Conservation (phyloP, 257 asterid species). For the Penstemon davidsonii region DNA sequence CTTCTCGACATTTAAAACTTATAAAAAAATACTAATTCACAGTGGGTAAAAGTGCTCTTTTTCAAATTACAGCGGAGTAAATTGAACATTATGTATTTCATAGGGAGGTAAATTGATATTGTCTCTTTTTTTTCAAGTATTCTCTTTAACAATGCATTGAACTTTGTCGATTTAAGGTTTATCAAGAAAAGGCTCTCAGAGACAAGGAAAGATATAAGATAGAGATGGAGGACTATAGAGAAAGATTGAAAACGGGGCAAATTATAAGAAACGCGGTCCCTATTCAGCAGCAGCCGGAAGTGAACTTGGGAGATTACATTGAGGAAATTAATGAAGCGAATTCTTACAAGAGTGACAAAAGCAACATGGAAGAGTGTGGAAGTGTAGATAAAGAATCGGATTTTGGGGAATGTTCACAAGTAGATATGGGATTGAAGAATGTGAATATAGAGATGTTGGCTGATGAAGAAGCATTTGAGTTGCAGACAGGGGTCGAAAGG, state of each 20-base stretch:
- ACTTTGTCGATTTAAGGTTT: constrained; percentile 44
- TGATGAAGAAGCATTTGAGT: constrained; percentile 34
- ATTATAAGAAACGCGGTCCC: constrained; percentile 19
- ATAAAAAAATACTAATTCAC: no score
- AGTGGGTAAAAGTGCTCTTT: no score
- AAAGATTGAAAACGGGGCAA: constrained; percentile 48
- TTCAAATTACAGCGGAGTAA: no score
- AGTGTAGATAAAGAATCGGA: constrained; percentile 27
- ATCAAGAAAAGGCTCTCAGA: constrained; percentile 67
- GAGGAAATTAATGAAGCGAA: constrained; percentile 29
- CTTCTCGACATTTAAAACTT: no score
- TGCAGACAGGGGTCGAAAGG: constrained; percentile 28
- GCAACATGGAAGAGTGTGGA: constrained; percentile 37
- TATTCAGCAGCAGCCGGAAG: constrained; percentile 22
- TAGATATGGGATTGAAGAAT: constrained; percentile 30
- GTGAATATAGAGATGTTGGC: constrained; percentile 33
- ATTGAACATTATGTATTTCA: no score
- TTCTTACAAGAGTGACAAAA: constrained; percentile 29
- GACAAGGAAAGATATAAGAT: constrained; percentile 80
- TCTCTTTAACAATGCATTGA: background rate
- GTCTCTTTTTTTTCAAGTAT: background rate
- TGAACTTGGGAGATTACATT: background rate
- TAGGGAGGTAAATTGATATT: no score
- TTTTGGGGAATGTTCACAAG: constrained; percentile 27
- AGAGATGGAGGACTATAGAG: constrained; percentile 70